Evolutionary conservation across 2,329 filamentous ascomycete species (phyloP), one percentile per base, ranked within the genome.

Genomic region (Colletotrichum neosansevieriae): DNA sequence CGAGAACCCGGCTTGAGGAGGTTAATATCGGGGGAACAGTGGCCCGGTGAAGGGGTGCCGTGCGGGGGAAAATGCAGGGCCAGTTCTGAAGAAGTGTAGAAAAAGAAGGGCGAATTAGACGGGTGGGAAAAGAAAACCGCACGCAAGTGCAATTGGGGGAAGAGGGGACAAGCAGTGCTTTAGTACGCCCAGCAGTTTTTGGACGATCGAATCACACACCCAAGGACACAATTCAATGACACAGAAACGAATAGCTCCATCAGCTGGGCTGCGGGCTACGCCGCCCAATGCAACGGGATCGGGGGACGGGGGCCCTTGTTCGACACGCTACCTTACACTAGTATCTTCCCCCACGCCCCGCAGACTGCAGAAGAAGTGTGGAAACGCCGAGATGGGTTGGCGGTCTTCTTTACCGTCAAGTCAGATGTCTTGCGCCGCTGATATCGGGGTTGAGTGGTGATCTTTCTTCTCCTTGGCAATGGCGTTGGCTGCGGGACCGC

Each of bases 191-290:
- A 38, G 63, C 56, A 58, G 40, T 19, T 58, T 58, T 40, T 12
- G 53, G 38, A 34, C 42, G 32, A 57, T 57, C 63, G 40, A 59
- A 58, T 66, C 54, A 58, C 60, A 58, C 63, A 67, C 63, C 44
- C 32, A 24, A 53, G 34, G 47, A 63, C 65, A 68, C 61, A 65
- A 65, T 65, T 63, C 62, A 68, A 68, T 68, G 65, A 68, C 65
- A 68, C 65, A 68, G 63, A 62, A 62, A 42, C 63, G 49, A 38
- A 49, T 13, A 58, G 59, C 38, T 61, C 47, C 58, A 53, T 53
- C 47, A 45, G 15, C 56, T 58, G 38, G 40, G n/a, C 29, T 40
- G 32, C 45, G 38, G 40, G n/a, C 29, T 40, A 42, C 45, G 53
- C 51, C 60, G 59, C 49, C 64, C 60, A 64, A 67, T 67, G 64